Percentiles rank a stretch among this genome's conserved stretches.
Evolutionary conservation across 441 rosid species (phyloP).

Genomic region (Populus hybrid): DNA sequence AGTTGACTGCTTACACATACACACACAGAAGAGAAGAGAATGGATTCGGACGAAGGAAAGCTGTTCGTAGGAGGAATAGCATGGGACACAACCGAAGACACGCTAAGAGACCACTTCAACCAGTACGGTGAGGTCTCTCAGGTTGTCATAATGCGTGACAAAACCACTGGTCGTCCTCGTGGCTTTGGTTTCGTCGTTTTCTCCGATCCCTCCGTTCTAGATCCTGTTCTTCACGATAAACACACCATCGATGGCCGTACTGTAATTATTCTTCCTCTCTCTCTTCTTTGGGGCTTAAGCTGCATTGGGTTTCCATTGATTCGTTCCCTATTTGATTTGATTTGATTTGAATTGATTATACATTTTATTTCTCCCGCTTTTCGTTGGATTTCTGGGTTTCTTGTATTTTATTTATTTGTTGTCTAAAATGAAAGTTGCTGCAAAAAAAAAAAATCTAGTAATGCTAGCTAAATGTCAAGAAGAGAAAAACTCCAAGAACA

Average conservation of each 20-base stretch:
- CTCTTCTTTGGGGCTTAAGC: background rate
- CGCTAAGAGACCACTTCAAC: conserved; percentile 60
- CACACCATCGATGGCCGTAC: conserved; percentile 82
- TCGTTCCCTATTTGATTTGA: background rate
- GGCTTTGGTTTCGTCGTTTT: conserved; percentile 90
- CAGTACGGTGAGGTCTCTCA: conserved; percentile 72
- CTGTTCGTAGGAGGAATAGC: conserved; percentile 91
- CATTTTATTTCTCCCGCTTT: too few relatives aligned
- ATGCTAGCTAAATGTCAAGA: background rate
- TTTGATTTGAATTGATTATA: background rate
- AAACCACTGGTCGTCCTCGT: conserved; percentile 73
- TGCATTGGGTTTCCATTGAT: background rate
- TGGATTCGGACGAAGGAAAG: conserved; percentile 96
- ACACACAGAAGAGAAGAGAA: background rate
- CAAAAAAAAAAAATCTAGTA: too few relatives aligned
- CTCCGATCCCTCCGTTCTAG: conserved; percentile 71
- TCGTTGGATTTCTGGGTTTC: background rate
- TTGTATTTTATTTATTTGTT: too few relatives aligned
- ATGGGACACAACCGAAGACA: conserved; percentile 84
- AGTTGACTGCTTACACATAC: background rate
- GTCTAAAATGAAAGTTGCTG: background rate
- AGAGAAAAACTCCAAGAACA: background rate
- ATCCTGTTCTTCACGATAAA: conserved; percentile 68
- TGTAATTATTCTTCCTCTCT: conserved; percentile 28
- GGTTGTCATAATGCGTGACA: conserved; percentile 79